Evolutionary conservation across 176 grass and related monocot species (phyloP), one percentile per base, ranked within the genome.

Genomic region (Cymbopogon citratus): DNA sequence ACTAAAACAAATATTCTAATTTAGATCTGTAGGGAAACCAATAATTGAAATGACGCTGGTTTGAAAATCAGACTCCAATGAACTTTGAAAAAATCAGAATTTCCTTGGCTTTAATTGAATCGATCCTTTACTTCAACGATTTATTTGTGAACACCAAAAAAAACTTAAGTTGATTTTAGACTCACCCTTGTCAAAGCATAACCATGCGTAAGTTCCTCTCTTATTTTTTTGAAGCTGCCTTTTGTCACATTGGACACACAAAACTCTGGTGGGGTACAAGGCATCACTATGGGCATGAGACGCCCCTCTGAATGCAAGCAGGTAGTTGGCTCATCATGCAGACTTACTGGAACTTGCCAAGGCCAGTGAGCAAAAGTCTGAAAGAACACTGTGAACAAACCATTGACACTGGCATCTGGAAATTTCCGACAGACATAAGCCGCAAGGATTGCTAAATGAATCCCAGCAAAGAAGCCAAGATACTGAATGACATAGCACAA

Each of bases 201-300:
- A 71, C 89, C 89, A 75, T 52, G 89, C 44, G 64, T 72, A 59
- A 91, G 87, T 76, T 94, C 92, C 27, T 83, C 63, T 88, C 81
- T 91, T 62, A 94, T 91, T 78, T 89, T 91, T 38, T 39, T 81
- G 52, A 87, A 91, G 34, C 84, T 91, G 84, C 80, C 39, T 60
- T 46, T 89, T 9, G 89, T 94, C 39, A 91, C 77, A 85, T 91
- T 91, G n/a, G 86, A 94, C 41, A 23, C 24, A 86, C 92, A 94
- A 27, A 83, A 81, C 41, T 94, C 86, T n/a, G 85, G 79, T 0
- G 92, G 89, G 71, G 39, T 81, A 86, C 88, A 94, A 81, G 91
- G 91, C 91, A 94, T 86, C 86, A 91, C 63, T 71, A 94, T 94
- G 63, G 88, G 88, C 88, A 94, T 88, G 48, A 94, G 74, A 43